Percentiles rank a stretch among this genome's conserved stretches.
Evolutionary conservation across 192 early-diverging fungal species (phyloP).

Genomic region (Backusella morwellensis): DNA sequence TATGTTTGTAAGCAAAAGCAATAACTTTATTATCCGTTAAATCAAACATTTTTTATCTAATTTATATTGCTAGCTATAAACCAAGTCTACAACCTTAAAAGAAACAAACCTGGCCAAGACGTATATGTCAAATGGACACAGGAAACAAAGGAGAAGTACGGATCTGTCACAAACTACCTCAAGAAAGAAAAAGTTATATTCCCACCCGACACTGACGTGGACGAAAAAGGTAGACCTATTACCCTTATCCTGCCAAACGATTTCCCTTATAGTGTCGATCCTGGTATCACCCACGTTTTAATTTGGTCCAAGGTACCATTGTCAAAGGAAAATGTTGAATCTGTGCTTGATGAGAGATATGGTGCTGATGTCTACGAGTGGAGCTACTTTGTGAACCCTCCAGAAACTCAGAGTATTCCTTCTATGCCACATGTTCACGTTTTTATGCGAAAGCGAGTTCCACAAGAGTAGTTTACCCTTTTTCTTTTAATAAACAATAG

Average conservation of each 20-base stretch:
- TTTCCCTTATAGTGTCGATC: constrained; percentile 21
- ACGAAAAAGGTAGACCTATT: neutral
- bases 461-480: neutral
- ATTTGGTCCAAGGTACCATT: constrained; percentile 23
- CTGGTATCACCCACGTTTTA: constrained; percentile 21
- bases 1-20: constrained; percentile 14
- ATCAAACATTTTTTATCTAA: neutral
- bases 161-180: constrained; percentile 15
- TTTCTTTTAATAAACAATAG: neutral
- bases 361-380: constrained; percentile 4
- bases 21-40: neutral
- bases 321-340: neutral
- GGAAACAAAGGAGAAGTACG: constrained; percentile 6
- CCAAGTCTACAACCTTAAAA: constrained; percentile 8
- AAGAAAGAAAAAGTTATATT: constrained; percentile 10
- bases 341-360: constrained; percentile 11
- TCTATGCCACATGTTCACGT: constrained; percentile 23
- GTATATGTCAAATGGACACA: constrained; percentile 6
- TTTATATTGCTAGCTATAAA: constrained; percentile 3
- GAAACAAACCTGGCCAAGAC: neutral
- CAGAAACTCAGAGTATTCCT: constrained; percentile 18
- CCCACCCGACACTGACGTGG: neutral
- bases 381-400: constrained; percentile 26
- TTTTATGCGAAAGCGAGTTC: constrained; percentile 10
- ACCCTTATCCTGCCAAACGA: constrained; percentile 23